Conservation (phyloP, 2,329 filamentous ascomycete species). For the Pseudogymnoascus sp. region DNA sequence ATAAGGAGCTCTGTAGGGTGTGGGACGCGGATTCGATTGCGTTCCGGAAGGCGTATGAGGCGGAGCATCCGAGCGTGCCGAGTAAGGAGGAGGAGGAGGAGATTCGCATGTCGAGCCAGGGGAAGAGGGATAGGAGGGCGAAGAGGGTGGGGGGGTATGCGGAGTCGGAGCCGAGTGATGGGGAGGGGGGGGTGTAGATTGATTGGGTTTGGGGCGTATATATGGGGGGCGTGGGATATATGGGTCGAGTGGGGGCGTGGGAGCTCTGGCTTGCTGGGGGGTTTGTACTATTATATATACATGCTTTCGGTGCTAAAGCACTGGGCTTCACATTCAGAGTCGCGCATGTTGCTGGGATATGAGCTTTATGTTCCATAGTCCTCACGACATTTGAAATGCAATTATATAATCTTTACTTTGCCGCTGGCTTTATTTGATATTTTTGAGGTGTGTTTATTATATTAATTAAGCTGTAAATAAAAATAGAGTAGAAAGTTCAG, state of each 20-base stretch:
- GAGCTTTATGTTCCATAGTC: not conserved
- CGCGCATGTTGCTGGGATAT: not conserved
- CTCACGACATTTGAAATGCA: not conserved
- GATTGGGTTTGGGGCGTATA: not conserved
- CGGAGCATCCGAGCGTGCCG: constrained; percentile 40
- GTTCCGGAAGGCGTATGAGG: constrained; percentile 44
- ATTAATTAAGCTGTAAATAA: not conserved
- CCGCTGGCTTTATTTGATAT: not conserved
- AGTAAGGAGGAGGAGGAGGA: constrained; percentile 25
- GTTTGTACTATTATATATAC: not conserved
- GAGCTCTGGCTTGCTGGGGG: not conserved
- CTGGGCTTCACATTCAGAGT: not conserved
- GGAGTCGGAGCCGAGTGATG: constrained; percentile 2
- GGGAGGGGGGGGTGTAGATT: not conserved
- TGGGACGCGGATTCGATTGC: constrained; percentile 64
- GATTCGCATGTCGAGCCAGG: constrained; percentile 18
- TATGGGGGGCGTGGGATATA: not conserved
- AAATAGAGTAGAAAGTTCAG: not conserved
- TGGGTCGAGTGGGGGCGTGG: not conserved
- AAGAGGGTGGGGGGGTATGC: constrained; percentile 26
- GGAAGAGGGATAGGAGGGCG: constrained; percentile 26
- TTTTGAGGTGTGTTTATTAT: not conserved
- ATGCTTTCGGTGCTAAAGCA: not conserved
- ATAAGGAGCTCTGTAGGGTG: constrained; percentile 50
- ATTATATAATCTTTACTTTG: not conserved